Evolutionary conservation across 2,329 filamentous ascomycete species (phyloP).

Genomic region (Elsinoe batatas): DNA sequence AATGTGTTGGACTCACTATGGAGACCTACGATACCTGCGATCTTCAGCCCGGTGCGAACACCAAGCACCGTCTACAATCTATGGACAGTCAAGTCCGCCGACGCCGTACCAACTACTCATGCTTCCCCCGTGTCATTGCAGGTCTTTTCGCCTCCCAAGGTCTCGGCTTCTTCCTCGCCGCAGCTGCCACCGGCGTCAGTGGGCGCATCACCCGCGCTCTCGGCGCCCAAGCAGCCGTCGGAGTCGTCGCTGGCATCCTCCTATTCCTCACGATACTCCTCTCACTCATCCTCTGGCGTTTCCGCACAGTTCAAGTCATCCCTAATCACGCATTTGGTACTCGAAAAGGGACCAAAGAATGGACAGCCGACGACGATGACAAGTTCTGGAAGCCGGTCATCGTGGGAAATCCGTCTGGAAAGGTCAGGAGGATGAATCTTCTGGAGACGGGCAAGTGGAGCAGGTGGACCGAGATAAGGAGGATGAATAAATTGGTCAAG

Average conservation of each 20-base stretch:
- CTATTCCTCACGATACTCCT: conserved; percentile 55
- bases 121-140: conserved; percentile 62
- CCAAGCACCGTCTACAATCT: conserved; percentile 35
- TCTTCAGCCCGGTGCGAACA: conserved; percentile 60
- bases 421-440: conserved; percentile 58
- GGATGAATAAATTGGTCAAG: conserved; percentile 33
- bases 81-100: conserved; percentile 35
- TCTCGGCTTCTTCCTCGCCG: conserved; percentile 59
- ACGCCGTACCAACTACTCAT: conserved; percentile 61
- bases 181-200: conserved; percentile 57
- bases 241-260: conserved; percentile 57
- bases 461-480: conserved; percentile 61
- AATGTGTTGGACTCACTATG: conserved; percentile 70
- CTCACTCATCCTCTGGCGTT: conserved; percentile 52
- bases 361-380: conserved; percentile 33
- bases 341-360: conserved; percentile 43
- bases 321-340: conserved; percentile 46
- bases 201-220: conserved; percentile 56
- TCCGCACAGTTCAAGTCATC: conserved; percentile 58
- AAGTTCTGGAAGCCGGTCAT: conserved; percentile 59
- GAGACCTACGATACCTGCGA: conserved; percentile 75
- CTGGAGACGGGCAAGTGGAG: conserved; percentile 59
- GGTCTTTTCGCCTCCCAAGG: conserved; percentile 62
- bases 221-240: conserved; percentile 58
- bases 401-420: conserved; percentile 61